These are phyloP conservation scores for Trichosporon sp. DNA, from an alignment of 1,284 basidiomycete species.

Conservation along the genomic window DNA sequence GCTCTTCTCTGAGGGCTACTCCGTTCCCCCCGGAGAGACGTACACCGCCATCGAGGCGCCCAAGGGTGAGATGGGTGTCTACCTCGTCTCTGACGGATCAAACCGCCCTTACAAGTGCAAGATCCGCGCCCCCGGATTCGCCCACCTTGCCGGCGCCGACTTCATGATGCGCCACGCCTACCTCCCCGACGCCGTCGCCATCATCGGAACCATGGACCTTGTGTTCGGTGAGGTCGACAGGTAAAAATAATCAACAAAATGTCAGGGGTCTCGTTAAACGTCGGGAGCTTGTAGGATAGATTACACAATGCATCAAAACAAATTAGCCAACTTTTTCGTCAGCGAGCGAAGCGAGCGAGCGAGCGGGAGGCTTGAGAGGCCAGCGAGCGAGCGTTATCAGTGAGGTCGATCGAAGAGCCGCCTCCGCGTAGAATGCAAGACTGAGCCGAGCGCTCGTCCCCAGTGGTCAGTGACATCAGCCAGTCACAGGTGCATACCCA, in stretches of 20 bases:
- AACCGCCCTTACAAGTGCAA: constrained; percentile 93
- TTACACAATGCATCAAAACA: constrained; percentile 32
- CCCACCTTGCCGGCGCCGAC: constrained; percentile 86
- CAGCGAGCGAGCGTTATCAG: background rate
- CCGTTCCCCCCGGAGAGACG: constrained; percentile 95
- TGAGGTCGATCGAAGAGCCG: too few relatives aligned
- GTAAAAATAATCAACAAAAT: constrained; percentile 32
- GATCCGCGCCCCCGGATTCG: constrained; percentile 91
- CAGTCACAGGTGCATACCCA: background rate
- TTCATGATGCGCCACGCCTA: constrained; percentile 86
- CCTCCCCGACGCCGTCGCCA: constrained; percentile 87
- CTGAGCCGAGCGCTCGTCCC: background rate
- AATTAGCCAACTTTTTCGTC: background rate
- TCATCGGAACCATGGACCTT: constrained; percentile 86
- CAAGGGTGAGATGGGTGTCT: constrained; percentile 98
- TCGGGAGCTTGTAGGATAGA: constrained; percentile 30
- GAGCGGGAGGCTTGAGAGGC: background rate
- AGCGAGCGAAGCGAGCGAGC: background rate
- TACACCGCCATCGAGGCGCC: constrained; percentile 98
- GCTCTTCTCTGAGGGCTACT: constrained; percentile 96
- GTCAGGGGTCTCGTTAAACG: constrained; percentile 4
- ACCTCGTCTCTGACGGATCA: constrained; percentile 88
- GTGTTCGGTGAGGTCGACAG: constrained; percentile 73
- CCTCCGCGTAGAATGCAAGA: background rate
- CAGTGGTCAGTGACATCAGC: background rate